Conservation (phyloP, 805 yeast species). For the Kuraishia hungarica region DNA sequence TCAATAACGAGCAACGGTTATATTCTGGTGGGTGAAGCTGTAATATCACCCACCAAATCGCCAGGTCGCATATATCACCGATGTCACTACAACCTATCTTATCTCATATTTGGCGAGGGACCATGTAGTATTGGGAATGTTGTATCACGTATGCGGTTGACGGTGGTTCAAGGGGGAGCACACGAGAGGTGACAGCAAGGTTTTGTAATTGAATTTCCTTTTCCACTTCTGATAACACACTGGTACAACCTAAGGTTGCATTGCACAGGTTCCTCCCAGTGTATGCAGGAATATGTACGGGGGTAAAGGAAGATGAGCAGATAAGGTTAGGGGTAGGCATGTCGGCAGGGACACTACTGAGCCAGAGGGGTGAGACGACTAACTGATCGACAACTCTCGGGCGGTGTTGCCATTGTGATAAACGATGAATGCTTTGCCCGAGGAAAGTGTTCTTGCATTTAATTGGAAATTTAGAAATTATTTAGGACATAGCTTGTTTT, state of each 20-base stretch:
- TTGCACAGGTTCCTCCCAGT: neutral
- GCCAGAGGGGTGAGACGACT: no score
- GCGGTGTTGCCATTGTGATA: no score
- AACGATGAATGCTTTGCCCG: neutral
- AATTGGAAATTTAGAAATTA: no score
- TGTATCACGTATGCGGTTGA: neutral
- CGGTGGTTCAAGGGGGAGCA: neutral
- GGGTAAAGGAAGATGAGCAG: neutral
- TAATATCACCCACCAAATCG: neutral
- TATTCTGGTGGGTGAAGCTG: neutral
- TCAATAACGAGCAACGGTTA: neutral
- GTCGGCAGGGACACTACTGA: neutral
- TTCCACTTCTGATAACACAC: no score
- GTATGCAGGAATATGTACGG: neutral
- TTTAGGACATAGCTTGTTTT: neutral
- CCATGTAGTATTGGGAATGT: neutral
- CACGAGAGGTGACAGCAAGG: neutral
- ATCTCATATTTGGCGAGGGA: neutral
- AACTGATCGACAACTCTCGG: no score
- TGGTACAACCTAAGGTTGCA: neutral
- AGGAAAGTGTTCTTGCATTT: neutral
- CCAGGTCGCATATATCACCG: neutral
- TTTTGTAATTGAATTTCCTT: no score
- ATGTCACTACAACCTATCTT: neutral
- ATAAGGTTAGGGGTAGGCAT: neutral